Base-by-base conservation (phyloP, 768 basidiomycete species). In the Collybia nuda region DNA sequence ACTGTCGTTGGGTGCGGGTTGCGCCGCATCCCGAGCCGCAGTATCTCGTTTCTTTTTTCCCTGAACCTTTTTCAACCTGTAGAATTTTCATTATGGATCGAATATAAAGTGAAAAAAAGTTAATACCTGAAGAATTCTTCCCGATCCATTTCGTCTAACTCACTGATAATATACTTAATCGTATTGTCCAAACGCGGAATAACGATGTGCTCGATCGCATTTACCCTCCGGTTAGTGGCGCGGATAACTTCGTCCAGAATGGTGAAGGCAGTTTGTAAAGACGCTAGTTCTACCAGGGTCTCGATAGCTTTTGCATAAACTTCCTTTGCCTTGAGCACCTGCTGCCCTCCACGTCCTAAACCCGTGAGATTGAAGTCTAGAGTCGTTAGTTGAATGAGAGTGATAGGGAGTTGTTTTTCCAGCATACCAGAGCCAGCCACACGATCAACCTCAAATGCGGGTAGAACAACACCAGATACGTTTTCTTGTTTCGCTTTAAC, bases 161-260 rank as follows among this genome's bases (percentile, higher is more conserved):
- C 97, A 51, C 93, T 96, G 62, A 93, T 79, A 66, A 99, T 98
- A 67, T 98, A 99, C 62, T 91, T 92, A 77, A 99, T 93, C 12
- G 97, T 98, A 68, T 98, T 98, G 40, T 98, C 96, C 44, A 99
- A 73, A 39, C 88, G 81, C 15, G 97, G 97, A 51, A 99, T 98
- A 59, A 99, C 77, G 56, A 99, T 86, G 65, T 99, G 93, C 61
- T 99, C 97, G 56, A 99, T 96, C 2, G 97, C 97, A 63, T 99
- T 99, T 36, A 99, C 97, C 55, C 97, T 86, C 45, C 97, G 90
- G 68, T 98, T 99, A 32, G 97, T 98, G n/a, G 95, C 93, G 41
- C 93, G 90, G 62, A 99, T 99, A 53, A 98, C 97, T 71, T 98
- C 97, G 69, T 99, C 97, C 32, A 99, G 82, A 58, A 98, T 98